Percentiles rank a stretch among this genome's conserved stretches.
Conservation (phyloP, 1,284 basidiomycete species). For the Ceraceosorus bombacis region DNA sequence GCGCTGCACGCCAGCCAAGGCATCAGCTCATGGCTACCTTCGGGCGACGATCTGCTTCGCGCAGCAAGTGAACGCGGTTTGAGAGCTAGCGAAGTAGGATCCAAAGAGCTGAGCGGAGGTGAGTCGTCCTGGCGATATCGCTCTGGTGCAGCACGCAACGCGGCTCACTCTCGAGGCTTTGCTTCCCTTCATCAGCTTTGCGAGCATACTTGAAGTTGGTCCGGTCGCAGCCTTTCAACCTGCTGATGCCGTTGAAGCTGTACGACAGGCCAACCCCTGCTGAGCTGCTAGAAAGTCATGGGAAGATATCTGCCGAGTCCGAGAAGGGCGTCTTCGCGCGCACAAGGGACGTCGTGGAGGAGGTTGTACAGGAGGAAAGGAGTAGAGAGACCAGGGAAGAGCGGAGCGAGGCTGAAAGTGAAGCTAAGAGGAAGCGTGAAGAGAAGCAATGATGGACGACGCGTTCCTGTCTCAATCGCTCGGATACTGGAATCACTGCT, state of each 20-base stretch:
- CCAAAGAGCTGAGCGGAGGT: slow-evolving; percentile 27
- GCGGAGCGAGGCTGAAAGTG: no score
- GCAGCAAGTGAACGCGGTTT: slow-evolving; percentile 12
- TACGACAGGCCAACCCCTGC: slow-evolving; percentile 18
- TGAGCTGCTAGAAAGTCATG: slow-evolving; percentile 14
- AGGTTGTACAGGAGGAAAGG: slow-evolving; percentile 21
- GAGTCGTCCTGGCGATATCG: background rate
- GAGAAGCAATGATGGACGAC: no score
- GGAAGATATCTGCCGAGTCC: slow-evolving; percentile 13
- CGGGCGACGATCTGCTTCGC: background rate
- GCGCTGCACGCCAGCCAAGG: slow-evolving; percentile 18
- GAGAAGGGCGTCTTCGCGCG: slow-evolving; percentile 25
- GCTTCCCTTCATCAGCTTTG: slow-evolving; percentile 11
- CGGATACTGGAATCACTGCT: no score
- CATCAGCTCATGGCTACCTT: background rate
- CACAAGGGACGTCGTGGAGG: slow-evolving; percentile 31
- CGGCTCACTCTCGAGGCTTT: slow-evolving; percentile 2
- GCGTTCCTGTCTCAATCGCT: no score
- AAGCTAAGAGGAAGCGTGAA: no score
- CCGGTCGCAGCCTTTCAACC: slow-evolving; percentile 6
- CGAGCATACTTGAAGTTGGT: slow-evolving; percentile 8
- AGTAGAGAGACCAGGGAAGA: background rate
- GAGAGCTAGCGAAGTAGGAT: slow-evolving; percentile 30
- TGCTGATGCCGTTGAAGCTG: slow-evolving; percentile 24
- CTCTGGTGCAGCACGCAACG: background rate